Evolutionary conservation across 2,329 filamentous ascomycete genomes (phyloP), one percentile per base, ranked within the genome.

Genomic region (Penicillium sp.): DNA sequence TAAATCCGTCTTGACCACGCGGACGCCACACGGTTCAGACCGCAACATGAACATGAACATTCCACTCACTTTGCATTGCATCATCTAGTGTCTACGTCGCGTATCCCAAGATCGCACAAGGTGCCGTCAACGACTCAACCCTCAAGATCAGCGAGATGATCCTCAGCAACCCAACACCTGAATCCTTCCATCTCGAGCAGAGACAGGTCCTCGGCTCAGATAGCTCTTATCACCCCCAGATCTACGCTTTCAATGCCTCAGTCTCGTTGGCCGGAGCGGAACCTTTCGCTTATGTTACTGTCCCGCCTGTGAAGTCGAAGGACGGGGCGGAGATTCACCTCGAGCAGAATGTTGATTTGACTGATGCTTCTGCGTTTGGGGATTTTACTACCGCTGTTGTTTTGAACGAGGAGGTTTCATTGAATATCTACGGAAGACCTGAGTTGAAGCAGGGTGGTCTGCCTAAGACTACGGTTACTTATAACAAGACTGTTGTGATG

Each of bases 41-140:
- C 31, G 11, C 31, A 33, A 33, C 7, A 10, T 1, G 11, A 52
- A 45, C 5, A 11, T 1, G 16, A 46, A 44, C 19, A n/a, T 34
- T 38, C 40, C 47, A 27, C 48, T 27, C 21, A 46, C 29, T n/a
- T 8, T n/a, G 7, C 3, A 47, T 27, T 23, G 21, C 16, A n/a
- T 43, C 36, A 16, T 41, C 29, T 61, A 83, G 82, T 39, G 76
- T 86, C 46, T 87, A 80, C 64, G 84, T 86, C 50, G 84, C 70
- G 3, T 83, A 86, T 64, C 84, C 84, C 19, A 78, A 80, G 33
- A 83, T 83, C 56, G 83, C 83, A 34, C 84, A 86, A 64, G 57
- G 70, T 40, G 78, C 79, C 50, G 78, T 87, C 64, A 78, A 84
- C 63, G 70, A 77, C 33, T 80, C 84, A 1, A 78, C 73, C 4